Evolutionary conservation across 108 stramenopile genomes (phyloP).

Genomic region (Seminavis robusta): DNA sequence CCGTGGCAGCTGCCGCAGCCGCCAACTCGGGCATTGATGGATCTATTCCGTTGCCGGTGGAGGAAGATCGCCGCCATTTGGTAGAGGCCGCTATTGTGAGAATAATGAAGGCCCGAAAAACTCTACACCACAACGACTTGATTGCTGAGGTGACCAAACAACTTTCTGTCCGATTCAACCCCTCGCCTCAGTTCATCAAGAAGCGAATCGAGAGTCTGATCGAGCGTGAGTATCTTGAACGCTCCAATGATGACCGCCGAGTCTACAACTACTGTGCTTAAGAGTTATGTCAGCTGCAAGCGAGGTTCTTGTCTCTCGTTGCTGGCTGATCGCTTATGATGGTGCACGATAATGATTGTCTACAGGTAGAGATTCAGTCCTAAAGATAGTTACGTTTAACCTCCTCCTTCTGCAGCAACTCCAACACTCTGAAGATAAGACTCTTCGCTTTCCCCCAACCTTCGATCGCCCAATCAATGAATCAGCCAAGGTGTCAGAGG

Average conservation of each 20-base stretch:
- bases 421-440: not conserved
- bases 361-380: no score
- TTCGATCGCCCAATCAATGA: no score
- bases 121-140: constrained; percentile 90
- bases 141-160: constrained; percentile 91
- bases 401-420: not conserved
- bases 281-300: not conserved
- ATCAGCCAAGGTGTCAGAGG: no score
- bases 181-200: constrained; percentile 91
- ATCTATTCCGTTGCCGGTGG: constrained; percentile 70
- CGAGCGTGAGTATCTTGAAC: constrained; percentile 96
- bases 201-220: constrained; percentile 95
- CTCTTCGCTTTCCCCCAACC: not conserved
- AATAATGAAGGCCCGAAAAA: constrained; percentile 97
- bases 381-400: no score
- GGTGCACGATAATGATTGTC: no score
- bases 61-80: constrained; percentile 89
- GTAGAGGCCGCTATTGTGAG: constrained; percentile 95
- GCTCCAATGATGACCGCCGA: constrained; percentile 78
- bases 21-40: constrained; percentile 46
- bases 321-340: not conserved
- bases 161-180: constrained; percentile 78
- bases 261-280: constrained; percentile 89
- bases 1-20: constrained; percentile 20
- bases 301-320: not conserved